These are phyloP conservation scores for Apiotrichum montevideense DNA, from an alignment of 1,284 basidiomycete species.

Conservation along the genomic window DNA sequence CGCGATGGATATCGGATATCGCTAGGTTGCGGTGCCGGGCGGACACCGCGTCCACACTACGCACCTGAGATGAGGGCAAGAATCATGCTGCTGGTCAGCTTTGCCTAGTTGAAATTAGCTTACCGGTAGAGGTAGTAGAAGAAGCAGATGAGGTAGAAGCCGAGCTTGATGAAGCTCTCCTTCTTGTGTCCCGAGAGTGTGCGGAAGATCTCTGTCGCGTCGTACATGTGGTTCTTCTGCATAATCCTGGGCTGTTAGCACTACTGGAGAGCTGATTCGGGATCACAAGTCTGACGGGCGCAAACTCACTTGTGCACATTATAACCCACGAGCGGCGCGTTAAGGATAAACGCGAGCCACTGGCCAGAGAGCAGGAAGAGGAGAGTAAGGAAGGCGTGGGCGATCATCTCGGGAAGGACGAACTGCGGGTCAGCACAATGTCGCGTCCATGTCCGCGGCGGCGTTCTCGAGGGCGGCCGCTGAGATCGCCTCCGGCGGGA, in stretches of 20 bases:
- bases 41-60: conserved; percentile 3
- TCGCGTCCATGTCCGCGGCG: not conserved
- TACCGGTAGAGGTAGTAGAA: conserved; percentile 96
- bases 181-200: conserved; percentile 95
- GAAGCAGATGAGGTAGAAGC: conserved; percentile 88
- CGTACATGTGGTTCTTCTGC: conserved; percentile 94
- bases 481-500: too few species aligned
- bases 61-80: conserved; percentile 69
- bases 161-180: conserved; percentile 93
- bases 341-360: conserved; percentile 90
- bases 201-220: conserved; percentile 98
- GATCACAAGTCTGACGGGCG: not conserved
- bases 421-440: conserved; percentile 57
- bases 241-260: conserved; percentile 60
- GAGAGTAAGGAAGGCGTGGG: conserved; percentile 82
- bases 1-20: not conserved
- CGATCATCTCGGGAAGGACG: conserved; percentile 91
- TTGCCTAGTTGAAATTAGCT: conserved; percentile 37
- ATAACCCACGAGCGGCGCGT: conserved; percentile 80
- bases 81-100: conserved; percentile 62
- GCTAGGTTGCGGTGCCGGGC: too few species aligned
- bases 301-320: conserved; percentile 84
- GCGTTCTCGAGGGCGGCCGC: too few species aligned
- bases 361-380: conserved; percentile 91
- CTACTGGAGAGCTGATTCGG: too few species aligned